Evolutionary conservation across 805 yeast species (phyloP).

Genomic region (Kazachstania africana): DNA sequence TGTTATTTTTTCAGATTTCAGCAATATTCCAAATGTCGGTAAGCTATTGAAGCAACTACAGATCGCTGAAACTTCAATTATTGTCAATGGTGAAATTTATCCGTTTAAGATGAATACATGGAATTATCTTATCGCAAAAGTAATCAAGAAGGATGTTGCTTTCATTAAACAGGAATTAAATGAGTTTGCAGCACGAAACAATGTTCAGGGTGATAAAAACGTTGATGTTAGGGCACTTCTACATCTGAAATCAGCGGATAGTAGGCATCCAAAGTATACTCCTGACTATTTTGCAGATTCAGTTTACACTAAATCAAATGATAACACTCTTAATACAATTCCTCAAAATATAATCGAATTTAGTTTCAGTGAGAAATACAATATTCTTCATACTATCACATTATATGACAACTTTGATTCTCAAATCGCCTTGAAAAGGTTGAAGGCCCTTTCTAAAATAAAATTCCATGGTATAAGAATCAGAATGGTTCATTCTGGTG

Average conservation of each 20-base stretch:
- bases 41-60: constrained; percentile 29
- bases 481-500: constrained; percentile 27
- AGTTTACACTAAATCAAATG: constrained; percentile 23
- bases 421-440: constrained; percentile 31
- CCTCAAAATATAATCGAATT: constrained; percentile 16
- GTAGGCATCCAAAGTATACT: constrained; percentile 39
- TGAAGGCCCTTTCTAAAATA: constrained; percentile 24
- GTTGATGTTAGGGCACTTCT: constrained; percentile 22
- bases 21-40: constrained; percentile 8
- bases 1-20: constrained; percentile 2
- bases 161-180: constrained; percentile 14
- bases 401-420: constrained; percentile 46
- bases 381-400: constrained; percentile 33
- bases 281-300: constrained; percentile 34
- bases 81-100: constrained; percentile 64
- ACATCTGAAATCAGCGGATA: constrained; percentile 19
- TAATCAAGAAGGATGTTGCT: constrained; percentile 41
- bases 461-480: constrained; percentile 29
- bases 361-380: constrained; percentile 9
- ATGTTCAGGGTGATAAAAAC: background rate
- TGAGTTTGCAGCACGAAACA: constrained; percentile 4
- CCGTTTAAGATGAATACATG: constrained; percentile 38
- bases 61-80: constrained; percentile 38
- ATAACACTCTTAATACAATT: constrained; percentile 7
- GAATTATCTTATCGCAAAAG: constrained; percentile 42